A percentile compares a stretch with the other conserved stretches of the same genome.
Evolutionary conservation across 2,329 filamentous ascomycete species (phyloP).

Genomic region (Scedosporium minutisporum): DNA sequence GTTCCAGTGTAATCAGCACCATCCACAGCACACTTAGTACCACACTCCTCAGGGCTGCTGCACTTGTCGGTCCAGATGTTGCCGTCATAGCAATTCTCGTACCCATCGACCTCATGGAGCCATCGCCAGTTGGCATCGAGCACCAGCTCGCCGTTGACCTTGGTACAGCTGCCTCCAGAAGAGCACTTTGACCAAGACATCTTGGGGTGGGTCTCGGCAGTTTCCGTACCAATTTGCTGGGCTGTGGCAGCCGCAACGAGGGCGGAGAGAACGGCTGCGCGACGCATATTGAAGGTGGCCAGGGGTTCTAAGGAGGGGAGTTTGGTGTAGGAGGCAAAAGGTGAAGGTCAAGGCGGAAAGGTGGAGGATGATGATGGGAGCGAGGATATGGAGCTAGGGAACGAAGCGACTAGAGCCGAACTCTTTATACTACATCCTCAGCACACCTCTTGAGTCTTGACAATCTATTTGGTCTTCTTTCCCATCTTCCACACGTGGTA

Average conservation of each 20-base stretch:
- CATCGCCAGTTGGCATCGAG: conserved; percentile 46
- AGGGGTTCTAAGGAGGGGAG: not conserved
- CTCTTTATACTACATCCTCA: not conserved
- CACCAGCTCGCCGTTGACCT: conserved; percentile 32
- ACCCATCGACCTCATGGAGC: conserved; percentile 30
- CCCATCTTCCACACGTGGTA: not conserved
- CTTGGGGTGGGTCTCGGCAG: conserved; percentile 12
- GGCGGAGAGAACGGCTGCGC: conserved; percentile 7
- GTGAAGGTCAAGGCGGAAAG: not conserved
- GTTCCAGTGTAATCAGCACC: conserved; percentile 33
- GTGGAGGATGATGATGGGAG: not conserved
- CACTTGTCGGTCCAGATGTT: conserved; percentile 24
- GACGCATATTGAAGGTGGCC: not conserved
- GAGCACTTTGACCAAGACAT: conserved; percentile 36
- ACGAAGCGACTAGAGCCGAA: not conserved
- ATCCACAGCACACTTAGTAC: conserved; percentile 34
- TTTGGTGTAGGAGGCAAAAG: not conserved
- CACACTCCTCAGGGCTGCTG: conserved; percentile 30
- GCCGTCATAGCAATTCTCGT: conserved; percentile 38
- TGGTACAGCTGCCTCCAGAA: conserved; percentile 27
- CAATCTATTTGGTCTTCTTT: not conserved
- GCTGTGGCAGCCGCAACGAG: conserved; percentile 9
- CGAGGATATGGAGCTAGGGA: not conserved
- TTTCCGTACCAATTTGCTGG: conserved; percentile 9
- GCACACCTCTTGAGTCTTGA: not conserved